Evolutionary conservation across 176 grass and related monocot species (phyloP).

Genomic region (Paspalum notatum): DNA sequence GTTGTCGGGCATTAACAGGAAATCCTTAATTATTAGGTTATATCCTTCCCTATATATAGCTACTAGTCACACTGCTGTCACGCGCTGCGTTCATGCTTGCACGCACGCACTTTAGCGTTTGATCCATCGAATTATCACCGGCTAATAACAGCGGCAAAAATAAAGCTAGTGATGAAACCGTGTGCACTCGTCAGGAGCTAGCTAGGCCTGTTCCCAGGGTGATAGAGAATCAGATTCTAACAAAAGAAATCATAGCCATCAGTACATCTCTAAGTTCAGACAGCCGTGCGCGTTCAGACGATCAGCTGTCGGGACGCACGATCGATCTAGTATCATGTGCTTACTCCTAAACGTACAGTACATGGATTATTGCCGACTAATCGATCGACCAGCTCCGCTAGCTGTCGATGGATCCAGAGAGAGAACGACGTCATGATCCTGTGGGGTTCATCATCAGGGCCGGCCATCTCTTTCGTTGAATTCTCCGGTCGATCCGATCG

Average conservation of each 20-base stretch:
- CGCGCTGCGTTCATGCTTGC: not conserved
- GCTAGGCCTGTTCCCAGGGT: not conserved
- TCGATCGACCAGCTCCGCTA: not conserved
- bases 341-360: too few relatives aligned
- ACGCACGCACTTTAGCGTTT: not conserved
- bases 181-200: not conserved
- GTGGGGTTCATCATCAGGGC: conserved; percentile 6
- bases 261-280: conserved; percentile 9
- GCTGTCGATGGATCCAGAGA: conserved; percentile 10
- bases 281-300: conserved; percentile 31
- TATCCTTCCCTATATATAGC: not conserved
- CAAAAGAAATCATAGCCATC: not conserved
- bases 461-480: conserved; percentile 30
- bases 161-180: not conserved
- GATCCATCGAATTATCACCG: not conserved
- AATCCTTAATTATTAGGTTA: not conserved
- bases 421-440: conserved; percentile 31
- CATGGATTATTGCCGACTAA: conserved; percentile 43
- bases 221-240: conserved; percentile 53
- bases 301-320: too few relatives aligned
- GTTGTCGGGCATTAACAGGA: conserved; percentile 44
- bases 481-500: not conserved
- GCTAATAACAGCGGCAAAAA: too few relatives aligned
- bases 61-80: not conserved
- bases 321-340: too few relatives aligned